Evolutionary conservation across 495 filamentous ascomycete species (phyloP).

Genomic region (Aspergillus conjunctus): DNA sequence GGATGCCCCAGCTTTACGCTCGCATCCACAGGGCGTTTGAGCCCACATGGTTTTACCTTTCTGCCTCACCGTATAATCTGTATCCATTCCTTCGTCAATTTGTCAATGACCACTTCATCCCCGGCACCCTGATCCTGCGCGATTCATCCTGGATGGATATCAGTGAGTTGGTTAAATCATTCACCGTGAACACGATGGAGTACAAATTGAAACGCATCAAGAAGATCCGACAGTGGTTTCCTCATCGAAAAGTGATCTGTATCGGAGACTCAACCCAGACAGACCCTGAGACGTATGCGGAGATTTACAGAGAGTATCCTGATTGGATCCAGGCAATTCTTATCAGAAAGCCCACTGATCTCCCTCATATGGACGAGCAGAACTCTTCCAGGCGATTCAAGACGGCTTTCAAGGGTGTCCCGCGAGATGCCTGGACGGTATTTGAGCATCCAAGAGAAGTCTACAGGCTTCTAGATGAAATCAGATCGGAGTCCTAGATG

Average conservation of each 20-base stretch:
- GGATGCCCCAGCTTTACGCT: conserved; percentile 83
- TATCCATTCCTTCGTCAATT: conserved; percentile 82
- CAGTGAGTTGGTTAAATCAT: conserved; percentile 70
- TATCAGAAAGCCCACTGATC: conserved; percentile 80
- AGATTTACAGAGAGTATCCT: conserved; percentile 63
- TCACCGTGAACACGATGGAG: conserved; percentile 78
- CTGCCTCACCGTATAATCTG: conserved; percentile 91
- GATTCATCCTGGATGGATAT: conserved; percentile 89
- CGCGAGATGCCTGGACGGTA: conserved; percentile 70
- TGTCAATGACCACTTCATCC: conserved; percentile 67
- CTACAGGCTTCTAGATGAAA: conserved; percentile 46
- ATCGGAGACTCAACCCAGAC: conserved; percentile 91
- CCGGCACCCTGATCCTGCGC: conserved; percentile 79
- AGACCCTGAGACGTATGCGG: conserved; percentile 88
- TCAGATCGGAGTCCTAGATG: conserved; percentile 32
- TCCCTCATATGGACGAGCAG: conserved; percentile 70
- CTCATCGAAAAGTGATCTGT: conserved; percentile 74
- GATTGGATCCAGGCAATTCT: conserved; percentile 79
- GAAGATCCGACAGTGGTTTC: conserved; percentile 75
- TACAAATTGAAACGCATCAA: conserved; percentile 85
- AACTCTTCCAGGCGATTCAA: conserved; percentile 76
- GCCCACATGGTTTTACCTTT: conserved; percentile 89
- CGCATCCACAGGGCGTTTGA: conserved; percentile 58
- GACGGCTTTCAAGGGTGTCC: conserved; percentile 76
- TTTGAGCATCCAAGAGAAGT: conserved; percentile 76